A percentile compares a stretch with the other conserved stretches of the same genome.
These are phyloP conservation scores for Sporothrix protearum DNA, from an alignment of 2,329 filamentous ascomycete genomes.

Conservation along the genomic window DNA sequence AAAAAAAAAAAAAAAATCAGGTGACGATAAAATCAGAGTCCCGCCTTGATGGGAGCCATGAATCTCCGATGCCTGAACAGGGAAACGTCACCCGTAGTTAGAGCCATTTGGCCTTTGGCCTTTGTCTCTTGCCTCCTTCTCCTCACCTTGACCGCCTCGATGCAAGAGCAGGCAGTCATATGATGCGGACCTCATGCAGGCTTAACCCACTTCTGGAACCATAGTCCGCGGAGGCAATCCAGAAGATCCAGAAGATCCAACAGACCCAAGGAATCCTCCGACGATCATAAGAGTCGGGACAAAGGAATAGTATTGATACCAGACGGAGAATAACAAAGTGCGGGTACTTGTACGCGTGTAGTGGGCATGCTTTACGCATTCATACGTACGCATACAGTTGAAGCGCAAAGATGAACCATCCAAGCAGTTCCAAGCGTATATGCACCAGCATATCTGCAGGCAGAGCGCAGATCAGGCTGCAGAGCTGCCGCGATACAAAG, in stretches of 20 bases:
- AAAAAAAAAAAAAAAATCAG: background rate
- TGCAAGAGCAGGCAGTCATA: background rate
- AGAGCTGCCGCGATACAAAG: background rate
- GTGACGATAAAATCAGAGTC: too few relatives aligned
- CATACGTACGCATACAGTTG: too few relatives aligned
- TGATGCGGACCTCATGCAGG: constrained; percentile 12
- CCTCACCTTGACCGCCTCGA: background rate
- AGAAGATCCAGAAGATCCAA: background rate
- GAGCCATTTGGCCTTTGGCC: background rate
- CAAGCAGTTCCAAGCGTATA: background rate
- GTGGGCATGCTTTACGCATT: background rate
- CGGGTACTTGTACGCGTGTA: background rate
- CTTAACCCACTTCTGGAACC: background rate
- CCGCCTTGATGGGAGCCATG: too few relatives aligned
- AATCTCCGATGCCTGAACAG: background rate
- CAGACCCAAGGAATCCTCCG: background rate
- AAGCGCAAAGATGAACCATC: background rate
- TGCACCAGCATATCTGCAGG: background rate
- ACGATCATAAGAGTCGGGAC: background rate
- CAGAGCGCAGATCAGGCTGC: background rate
- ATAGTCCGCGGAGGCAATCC: background rate
- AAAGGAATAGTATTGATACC: background rate
- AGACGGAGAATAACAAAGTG: background rate
- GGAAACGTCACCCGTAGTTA: background rate
- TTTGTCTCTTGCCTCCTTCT: background rate